Evolutionary conservation across 2,329 filamentous ascomycete species (phyloP).

Genomic region (Sporothrix variecibatus): DNA sequence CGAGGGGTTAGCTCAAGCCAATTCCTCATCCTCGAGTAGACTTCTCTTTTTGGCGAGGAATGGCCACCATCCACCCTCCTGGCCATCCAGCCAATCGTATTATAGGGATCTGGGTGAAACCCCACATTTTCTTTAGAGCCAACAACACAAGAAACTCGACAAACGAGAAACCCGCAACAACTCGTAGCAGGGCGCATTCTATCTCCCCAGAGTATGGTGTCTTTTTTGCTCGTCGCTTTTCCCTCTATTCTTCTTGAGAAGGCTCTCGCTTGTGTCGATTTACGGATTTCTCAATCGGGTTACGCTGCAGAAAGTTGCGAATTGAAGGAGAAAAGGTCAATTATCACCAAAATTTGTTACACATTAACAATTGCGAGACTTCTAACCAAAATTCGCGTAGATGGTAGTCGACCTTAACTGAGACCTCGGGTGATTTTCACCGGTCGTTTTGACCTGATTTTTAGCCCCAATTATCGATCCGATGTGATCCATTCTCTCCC

Average conservation of each 20-base stretch:
- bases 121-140: constrained; percentile 6
- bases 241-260: background rate
- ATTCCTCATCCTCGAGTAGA: background rate
- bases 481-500: background rate
- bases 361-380: background rate
- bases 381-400: background rate
- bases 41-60: background rate
- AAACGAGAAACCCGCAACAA: background rate
- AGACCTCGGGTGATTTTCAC: constrained; percentile 7
- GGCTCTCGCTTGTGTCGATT: background rate
- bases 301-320: background rate
- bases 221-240: background rate
- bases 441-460: background rate
- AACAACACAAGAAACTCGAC: background rate
- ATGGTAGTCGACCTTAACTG: background rate
- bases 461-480: background rate
- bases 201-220: background rate
- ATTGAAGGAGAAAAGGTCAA: background rate
- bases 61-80: background rate
- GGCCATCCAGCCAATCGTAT: constrained; percentile 13
- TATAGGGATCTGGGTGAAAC: background rate
- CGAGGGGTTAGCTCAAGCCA: background rate
- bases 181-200: background rate
- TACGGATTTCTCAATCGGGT: background rate
- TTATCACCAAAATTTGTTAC: background rate